Conservation (phyloP, 2,329 filamentous ascomycete genomes). For the Bipolaris zeicola region DNA sequence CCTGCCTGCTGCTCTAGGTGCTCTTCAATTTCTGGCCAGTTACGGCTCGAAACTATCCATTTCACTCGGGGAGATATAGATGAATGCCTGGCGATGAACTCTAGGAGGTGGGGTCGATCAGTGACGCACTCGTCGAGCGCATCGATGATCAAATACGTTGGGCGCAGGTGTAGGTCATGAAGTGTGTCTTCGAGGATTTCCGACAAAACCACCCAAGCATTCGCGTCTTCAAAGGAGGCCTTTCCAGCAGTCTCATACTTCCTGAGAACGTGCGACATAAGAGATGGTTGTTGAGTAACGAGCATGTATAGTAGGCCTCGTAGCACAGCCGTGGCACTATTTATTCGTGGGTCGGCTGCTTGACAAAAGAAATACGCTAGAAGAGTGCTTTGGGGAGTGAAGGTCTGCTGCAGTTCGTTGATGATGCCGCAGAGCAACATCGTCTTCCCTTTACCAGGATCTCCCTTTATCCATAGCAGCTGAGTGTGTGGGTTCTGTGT, state of each 20-base stretch:
- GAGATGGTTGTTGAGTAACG: conserved; percentile 38
- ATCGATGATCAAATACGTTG: conserved; percentile 17
- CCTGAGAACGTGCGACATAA: conserved; percentile 25
- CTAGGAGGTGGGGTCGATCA: background rate
- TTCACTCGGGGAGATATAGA: background rate
- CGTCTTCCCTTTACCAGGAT: background rate
- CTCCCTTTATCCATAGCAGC: background rate
- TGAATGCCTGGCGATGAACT: background rate
- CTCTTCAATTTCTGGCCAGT: background rate
- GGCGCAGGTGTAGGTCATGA: conserved; percentile 31
- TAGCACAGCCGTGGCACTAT: conserved; percentile 29
- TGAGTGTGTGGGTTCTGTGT: background rate
- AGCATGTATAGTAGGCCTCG: conserved; percentile 53
- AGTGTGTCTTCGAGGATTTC: conserved; percentile 52
- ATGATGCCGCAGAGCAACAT: background rate
- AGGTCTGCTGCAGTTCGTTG: background rate
- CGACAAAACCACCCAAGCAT: conserved; percentile 25
- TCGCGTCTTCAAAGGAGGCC: conserved; percentile 37
- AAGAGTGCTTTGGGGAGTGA: background rate
- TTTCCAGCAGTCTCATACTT: conserved; percentile 34
- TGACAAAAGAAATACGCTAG: conserved; percentile 45
- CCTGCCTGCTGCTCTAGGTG: background rate
- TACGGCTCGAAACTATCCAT: background rate
- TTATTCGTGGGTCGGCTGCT: conserved; percentile 15
- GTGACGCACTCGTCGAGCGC: conserved; percentile 20